Conservation (phyloP, 257 asterid species). For the Lycium barbarum region DNA sequence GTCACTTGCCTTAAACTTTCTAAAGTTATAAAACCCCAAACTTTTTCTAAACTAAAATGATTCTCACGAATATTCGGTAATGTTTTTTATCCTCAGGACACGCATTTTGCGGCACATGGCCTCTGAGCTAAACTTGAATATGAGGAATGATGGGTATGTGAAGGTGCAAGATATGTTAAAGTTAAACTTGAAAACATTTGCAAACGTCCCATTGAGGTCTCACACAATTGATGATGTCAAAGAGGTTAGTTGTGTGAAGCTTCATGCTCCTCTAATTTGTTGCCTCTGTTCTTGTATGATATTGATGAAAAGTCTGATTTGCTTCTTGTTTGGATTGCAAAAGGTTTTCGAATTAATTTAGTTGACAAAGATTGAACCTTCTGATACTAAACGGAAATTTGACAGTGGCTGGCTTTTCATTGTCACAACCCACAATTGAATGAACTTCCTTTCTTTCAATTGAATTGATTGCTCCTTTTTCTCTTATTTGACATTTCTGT, state of each 20-base stretch:
- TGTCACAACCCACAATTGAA: neutral
- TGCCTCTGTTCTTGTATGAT: slow-evolving; percentile 1
- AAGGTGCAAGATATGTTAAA: slow-evolving; percentile 81
- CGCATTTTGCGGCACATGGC: slow-evolving; percentile 93
- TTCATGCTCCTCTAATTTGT: neutral
- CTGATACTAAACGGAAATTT: neutral
- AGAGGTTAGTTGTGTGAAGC: slow-evolving; percentile 61
- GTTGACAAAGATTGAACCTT: neutral
- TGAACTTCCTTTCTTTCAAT: neutral
- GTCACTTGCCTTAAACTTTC: neutral
- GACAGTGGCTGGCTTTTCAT: neutral
- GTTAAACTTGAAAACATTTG: slow-evolving; percentile 79
- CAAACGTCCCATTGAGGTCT: slow-evolving; percentile 62
- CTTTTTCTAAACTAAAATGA: neutral
- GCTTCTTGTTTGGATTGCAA: slow-evolving; percentile 11
- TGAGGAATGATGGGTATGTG: slow-evolving; percentile 90
- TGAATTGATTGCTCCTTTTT: neutral
- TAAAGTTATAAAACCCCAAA: neutral
- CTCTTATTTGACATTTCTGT: neutral
- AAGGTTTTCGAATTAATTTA: neutral
- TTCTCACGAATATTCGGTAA: neutral
- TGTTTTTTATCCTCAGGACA: slow-evolving; percentile 53
- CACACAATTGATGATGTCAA: slow-evolving; percentile 78
- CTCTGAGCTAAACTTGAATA: slow-evolving; percentile 75
- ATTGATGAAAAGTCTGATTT: neutral